A percentile compares a stretch with the other conserved stretches of the same genome.
Conservation (phyloP, 1,139 yeast species). For the Spathaspora sp. region DNA sequence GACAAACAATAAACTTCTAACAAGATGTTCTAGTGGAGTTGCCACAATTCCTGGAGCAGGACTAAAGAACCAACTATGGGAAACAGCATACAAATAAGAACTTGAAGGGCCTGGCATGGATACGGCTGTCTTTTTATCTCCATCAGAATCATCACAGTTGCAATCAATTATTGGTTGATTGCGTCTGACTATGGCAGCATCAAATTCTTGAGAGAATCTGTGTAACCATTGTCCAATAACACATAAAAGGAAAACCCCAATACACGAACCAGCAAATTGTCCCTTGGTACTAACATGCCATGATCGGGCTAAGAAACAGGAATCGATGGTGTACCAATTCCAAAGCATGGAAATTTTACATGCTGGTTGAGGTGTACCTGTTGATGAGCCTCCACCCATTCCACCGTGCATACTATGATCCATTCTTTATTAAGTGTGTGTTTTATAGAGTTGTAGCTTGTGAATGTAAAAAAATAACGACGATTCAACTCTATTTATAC, state of each 20-base stretch:
- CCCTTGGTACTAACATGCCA: conserved; percentile 65
- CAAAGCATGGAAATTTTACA: conserved; percentile 44
- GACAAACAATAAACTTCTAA: conserved; percentile 50
- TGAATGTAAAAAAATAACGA: too few relatives aligned
- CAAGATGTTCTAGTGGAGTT: conserved; percentile 45
- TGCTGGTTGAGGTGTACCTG: conserved; percentile 3
- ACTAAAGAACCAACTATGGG: conserved; percentile 40
- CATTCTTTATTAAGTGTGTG: conserved; percentile 9
- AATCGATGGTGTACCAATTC: conserved; percentile 53
- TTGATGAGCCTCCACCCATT: too few relatives aligned
- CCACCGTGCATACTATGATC: conserved; percentile 1
- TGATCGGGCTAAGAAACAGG: conserved; percentile 60
- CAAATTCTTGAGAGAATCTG: conserved; percentile 57
- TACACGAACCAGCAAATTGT: conserved; percentile 69
- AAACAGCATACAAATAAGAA: conserved; percentile 31
- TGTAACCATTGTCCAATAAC: conserved; percentile 58
- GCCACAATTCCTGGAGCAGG: conserved; percentile 28
- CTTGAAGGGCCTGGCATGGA: conserved; percentile 5
- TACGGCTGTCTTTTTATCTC: not conserved
- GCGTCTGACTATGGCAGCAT: conserved; percentile 17
- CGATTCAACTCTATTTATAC: not conserved
- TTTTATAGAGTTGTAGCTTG: too few relatives aligned
- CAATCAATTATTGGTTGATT: not conserved
- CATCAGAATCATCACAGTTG: conserved; percentile 5
- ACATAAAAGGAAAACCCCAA: conserved; percentile 61